Base-by-base conservation (phyloP, 495 filamentous ascomycete species). In the Astrocystis sublimbata region DNA sequence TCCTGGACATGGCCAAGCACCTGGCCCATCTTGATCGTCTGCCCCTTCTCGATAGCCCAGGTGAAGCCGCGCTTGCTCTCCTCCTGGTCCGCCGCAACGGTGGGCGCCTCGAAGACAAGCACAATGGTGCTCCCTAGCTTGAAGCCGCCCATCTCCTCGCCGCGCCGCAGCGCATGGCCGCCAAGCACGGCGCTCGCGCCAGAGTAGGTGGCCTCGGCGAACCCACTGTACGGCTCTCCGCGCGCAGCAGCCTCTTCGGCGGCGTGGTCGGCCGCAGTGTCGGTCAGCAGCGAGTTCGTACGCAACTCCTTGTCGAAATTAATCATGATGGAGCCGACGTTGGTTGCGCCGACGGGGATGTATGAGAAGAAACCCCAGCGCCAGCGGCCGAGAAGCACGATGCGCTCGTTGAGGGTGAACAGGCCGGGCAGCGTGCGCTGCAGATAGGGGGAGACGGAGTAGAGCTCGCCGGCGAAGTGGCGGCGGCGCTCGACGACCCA, bases 61-160 rank as follows among this genome's bases (percentile, higher is more conserved):
- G 78, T 83, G 83, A 92, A 97, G 0, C 91, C 92, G 38, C 84
- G 89, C 68, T 83, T 85, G 74, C 89, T 88, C 51, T 87, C 83
- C 53, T 86, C 90, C 56, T 82, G 80, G 40, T 75, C 74, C 6
- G 85, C 84, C n/a, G n/a, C n/a, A n/a, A n/a, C n/a, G 62, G 86
- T 86, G 0, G 94, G 94, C 38, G 93, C 94, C 74, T 99, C 94
- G 77, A 99, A 99, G 4, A 98, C 93, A 33, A 99, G 79, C 36
- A 99, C 94, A 61, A 99, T 89, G 0, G 93, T 93, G 71, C 93
- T 97, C 23, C 94, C 94, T 21, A 99, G 81, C 78, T 94, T 92
- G 76, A 99, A 99, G 0, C 94, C 94, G 24, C 94, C 94, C 91
- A 99, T 97, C 75, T 99, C 96, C 64, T 96, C 93, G 24, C 94